Base-by-base conservation (phyloP, 768 basidiomycete species). In the Naematelia encephala region DNA sequence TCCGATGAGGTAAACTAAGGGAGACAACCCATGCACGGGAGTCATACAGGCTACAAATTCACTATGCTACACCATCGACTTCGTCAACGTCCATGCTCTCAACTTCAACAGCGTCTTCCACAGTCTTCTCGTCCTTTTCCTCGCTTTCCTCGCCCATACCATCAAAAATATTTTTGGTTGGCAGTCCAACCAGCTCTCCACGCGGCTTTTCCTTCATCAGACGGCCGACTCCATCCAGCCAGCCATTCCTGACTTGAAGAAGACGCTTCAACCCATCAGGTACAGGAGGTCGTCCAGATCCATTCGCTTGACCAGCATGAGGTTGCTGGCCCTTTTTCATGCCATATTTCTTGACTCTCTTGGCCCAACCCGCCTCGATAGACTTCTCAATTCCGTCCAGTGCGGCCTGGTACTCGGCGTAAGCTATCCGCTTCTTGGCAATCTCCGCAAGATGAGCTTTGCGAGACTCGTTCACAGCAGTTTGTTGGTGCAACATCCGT, bases 361-460 rank as follows among this genome's bases (percentile, higher is more conserved):
- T 91, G 53, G 83, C 73, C 79, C 87, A 96, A 10, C 86, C 80
- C 16, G 79, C 81, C 47, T 83, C 80, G 73, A 97, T 90, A 66
- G 86, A 86, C 80, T 85, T 87, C 80, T 98, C 93, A 50, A 98
- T 83, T 3, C 87, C 82, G 62, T 94, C 91, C 16, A 92, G 85
- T 5, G 84, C 76, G 27, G 90, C 88, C 57, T 90, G 78, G 79
- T 94, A 98, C 70, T 98, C 94, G 69, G 91, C 89, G 72, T 91
- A 90, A 4, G 87, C 91, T 16, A 98, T 82, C 21, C 92, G 84
- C 69, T 92, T 90, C 60, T 87, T 85, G 26, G 92, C 91, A 61
- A 92, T 83, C 13, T 81, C 80, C 13, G 82, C 82, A 1, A 98
- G 82, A 2, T 88, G 85, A 27, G 79, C 77, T 73, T 88, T 88